Conservation (phyloP, 352 stramenopile species). For the Phytophthora palmivora region DNA sequence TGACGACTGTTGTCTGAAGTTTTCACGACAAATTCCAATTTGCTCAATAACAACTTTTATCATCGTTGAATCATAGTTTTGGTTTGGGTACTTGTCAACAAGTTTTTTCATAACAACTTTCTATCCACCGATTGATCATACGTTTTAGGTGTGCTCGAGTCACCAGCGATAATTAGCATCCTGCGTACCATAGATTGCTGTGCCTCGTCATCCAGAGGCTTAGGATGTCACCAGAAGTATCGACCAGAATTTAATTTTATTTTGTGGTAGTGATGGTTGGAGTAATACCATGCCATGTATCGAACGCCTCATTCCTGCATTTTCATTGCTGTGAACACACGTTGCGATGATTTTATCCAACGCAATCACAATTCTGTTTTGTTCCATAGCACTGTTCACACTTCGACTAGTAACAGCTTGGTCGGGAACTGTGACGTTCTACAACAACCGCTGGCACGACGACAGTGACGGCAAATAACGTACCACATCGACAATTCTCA, state of each 20-base stretch:
- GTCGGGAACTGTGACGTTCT: constrained; percentile 32
- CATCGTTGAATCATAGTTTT: no score
- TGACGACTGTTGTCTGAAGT: background rate
- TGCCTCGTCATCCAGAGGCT: background rate
- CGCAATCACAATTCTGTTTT: background rate
- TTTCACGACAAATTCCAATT: background rate
- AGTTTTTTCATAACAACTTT: no score
- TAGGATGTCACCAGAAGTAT: background rate
- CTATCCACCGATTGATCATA: no score
- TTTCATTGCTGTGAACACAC: background rate
- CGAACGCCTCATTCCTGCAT: background rate
- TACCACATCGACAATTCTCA: constrained; percentile 28
- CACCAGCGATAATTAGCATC: no score
- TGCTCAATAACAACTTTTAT: no score
- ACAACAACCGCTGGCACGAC: constrained; percentile 17
- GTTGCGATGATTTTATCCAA: background rate
- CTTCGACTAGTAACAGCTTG: constrained; percentile 1
- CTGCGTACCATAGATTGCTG: no score
- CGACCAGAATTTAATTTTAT: background rate
- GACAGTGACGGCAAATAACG: constrained; percentile 19
- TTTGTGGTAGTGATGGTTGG: background rate
- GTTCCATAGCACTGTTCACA: background rate
- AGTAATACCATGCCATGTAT: background rate
- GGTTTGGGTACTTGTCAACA: no score
- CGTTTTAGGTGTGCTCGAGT: no score